Conservation (phyloP, 352 stramenopile genomes). For the Pythium periplocum region DNA sequence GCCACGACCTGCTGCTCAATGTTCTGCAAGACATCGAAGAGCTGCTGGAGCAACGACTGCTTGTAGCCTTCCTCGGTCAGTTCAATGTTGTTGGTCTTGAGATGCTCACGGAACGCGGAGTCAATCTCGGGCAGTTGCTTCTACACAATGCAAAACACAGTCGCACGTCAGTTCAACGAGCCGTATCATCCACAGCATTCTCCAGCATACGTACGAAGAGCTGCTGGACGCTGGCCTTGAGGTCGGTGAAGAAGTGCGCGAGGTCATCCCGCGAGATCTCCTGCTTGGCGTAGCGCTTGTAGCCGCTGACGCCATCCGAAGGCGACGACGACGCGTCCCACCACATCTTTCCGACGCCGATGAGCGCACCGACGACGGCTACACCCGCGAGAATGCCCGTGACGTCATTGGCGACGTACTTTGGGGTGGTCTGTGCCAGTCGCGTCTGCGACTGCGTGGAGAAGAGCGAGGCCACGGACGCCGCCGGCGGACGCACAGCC, state of each 20-base stretch:
- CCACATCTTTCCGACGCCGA: conserved; percentile 84
- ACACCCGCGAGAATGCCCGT: conserved; percentile 65
- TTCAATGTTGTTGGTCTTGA: conserved; percentile 65
- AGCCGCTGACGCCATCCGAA: not conserved
- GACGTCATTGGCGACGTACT: conserved; percentile 40
- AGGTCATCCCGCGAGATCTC: conserved; percentile 62
- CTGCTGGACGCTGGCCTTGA: conserved; percentile 51
- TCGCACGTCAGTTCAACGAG: not conserved
- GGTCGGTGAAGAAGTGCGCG: conserved; percentile 64
- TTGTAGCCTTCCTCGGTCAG: conserved; percentile 68
- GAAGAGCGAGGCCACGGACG: conserved; percentile 12
- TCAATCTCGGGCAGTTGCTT: conserved; percentile 66
- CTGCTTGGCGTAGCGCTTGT: conserved; percentile 23
- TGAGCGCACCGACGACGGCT: conserved; percentile 54
- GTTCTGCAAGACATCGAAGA: conserved; percentile 70
- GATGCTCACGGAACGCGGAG: conserved; percentile 50
- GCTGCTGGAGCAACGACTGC: conserved; percentile 63
- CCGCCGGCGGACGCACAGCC: conserved; percentile 1
- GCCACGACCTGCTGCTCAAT: conserved; percentile 60
- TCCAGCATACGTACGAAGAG: conserved; percentile 52
- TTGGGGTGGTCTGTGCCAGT: not conserved
- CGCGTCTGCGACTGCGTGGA: conserved; percentile 8
- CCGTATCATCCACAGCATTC: not conserved
- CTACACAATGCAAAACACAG: conserved; percentile 21
- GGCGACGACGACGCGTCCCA: conserved; percentile 63